These are phyloP conservation scores for Penicillium desertorum DNA, from an alignment of 495 filamentous ascomycete genomes.

Conservation along the genomic window DNA sequence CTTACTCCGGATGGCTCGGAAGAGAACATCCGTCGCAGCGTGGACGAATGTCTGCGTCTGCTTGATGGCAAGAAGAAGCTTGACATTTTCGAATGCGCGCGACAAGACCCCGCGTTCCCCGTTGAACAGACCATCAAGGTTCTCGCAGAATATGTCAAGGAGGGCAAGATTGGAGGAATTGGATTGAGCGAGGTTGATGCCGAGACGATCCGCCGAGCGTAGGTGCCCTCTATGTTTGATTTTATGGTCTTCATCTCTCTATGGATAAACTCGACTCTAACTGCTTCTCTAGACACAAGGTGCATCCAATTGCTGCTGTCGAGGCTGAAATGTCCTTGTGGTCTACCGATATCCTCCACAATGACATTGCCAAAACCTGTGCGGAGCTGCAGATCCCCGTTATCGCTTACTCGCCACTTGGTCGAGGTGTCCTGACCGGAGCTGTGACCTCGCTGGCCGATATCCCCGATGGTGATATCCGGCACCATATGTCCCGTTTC, in stretches of 20 bases:
- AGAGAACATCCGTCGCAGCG: slow-evolving; percentile 58
- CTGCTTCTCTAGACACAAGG: slow-evolving; percentile 45
- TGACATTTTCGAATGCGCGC: slow-evolving; percentile 77
- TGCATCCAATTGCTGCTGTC: slow-evolving; percentile 68
- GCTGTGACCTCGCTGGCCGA: slow-evolving; percentile 60
- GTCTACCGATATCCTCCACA: slow-evolving; percentile 63
- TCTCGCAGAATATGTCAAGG: slow-evolving; percentile 64
- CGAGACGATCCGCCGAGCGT: slow-evolving; percentile 71
- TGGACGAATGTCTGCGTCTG: slow-evolving; percentile 60
- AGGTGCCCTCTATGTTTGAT: slow-evolving; percentile 17
- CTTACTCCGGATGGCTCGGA: slow-evolving; percentile 57
- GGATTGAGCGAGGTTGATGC: slow-evolving; percentile 70
- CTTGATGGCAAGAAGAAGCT: slow-evolving; percentile 74
- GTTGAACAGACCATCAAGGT: slow-evolving; percentile 57
- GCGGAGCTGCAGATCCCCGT: slow-evolving; percentile 70
- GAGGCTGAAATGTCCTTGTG: slow-evolving; percentile 81
- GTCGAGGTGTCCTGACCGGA: slow-evolving; percentile 57
- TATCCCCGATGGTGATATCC: slow-evolving; percentile 59
- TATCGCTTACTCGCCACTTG: slow-evolving; percentile 63
- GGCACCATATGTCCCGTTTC: slow-evolving; percentile 61
- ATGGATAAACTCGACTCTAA: slow-evolving; percentile 14
- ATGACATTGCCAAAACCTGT: slow-evolving; percentile 72
- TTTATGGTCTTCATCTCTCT: neutral
- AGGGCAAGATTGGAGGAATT: slow-evolving; percentile 78
- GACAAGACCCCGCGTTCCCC: slow-evolving; percentile 64